Base-by-base conservation (phyloP, 139 green algal genomes). In the Deuterostichococcus epilithicus region DNA sequence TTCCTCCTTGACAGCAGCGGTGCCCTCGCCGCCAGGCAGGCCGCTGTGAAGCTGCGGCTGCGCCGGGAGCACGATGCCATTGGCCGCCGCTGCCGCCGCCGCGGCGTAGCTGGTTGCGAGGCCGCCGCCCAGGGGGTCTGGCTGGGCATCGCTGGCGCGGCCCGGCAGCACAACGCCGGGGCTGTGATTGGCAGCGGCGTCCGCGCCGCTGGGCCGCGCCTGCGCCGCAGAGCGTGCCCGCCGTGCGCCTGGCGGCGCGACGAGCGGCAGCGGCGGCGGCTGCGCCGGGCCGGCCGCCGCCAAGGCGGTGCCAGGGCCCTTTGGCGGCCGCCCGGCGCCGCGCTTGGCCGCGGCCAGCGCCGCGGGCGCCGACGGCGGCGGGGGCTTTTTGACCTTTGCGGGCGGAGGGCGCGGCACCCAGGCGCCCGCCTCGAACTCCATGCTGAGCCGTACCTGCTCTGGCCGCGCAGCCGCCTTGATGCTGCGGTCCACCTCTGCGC, bases 401-500 rank as follows among this genome's bases (percentile, higher is more conserved):
- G 52, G 52, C 18, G 52, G 52, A 25, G 10, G 52, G 22, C 67
- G 67, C 6, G 8, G 22, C 22, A n/a, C 30, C 67, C 67, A 72
- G 10, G 25, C 20, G 33, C 67, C 67, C 1, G 34, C 52, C 32
- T 32, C 47, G 36, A 59, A 81, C 38, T 81, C 77, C 39, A 69
- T 73, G 18, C 37, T 67, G 3, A 67, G 70, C 18, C 77, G 59
- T 3, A 81, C 32, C 20, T 74, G 67, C 23, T 36, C 10, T 38
- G 72, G 38, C 1, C 23, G 22, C 32, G 35, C 45, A n/a, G 74
- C 39, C 26, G 68, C 69, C 20, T n/a, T 36, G 0, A 67, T 69
- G 37, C 44, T 68, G 58, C 70, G 44, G n/a, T 81, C 70, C 25
- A 81, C 70, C 26, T 81, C 77, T 77, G 77, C 37, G 28, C 5